A percentile compares a stretch with the other conserved stretches of the same genome.
Conservation (phyloP, 441 rosid genomes). For the Corymbia citriodora region DNA sequence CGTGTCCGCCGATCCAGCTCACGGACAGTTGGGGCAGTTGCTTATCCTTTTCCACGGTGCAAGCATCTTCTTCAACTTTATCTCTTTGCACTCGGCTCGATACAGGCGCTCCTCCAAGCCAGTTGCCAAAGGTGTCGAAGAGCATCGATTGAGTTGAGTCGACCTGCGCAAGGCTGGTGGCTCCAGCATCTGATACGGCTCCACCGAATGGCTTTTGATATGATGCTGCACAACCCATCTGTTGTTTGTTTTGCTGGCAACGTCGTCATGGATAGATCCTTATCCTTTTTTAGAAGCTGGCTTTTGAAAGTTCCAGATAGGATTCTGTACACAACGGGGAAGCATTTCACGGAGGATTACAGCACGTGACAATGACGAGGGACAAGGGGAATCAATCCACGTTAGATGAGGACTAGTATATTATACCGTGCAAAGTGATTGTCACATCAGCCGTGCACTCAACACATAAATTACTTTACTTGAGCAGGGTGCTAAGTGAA, state of each 20-base stretch:
- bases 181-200: neutral
- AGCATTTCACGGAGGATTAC: neutral
- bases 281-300: neutral
- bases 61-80: neutral
- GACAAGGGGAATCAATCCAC: neutral
- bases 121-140: neutral
- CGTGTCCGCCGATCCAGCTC: neutral
- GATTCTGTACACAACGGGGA: neutral
- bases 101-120: neutral
- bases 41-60: neutral
- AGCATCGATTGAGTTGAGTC: neutral
- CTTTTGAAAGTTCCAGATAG: neutral
- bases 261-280: neutral
- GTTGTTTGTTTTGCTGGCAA: neutral
- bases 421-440: neutral
- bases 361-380: neutral
- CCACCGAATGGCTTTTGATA: neutral
- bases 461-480: fast-evolving
- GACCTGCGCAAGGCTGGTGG: neutral
- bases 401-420: neutral
- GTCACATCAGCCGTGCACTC: neutral
- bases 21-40: neutral
- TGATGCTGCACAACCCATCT: neutral
- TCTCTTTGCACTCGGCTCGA: neutral
- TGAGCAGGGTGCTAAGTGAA: too few species aligned